Base-by-base conservation (phyloP, 148 eudicot species). In the Gaultheria prostrata region DNA sequence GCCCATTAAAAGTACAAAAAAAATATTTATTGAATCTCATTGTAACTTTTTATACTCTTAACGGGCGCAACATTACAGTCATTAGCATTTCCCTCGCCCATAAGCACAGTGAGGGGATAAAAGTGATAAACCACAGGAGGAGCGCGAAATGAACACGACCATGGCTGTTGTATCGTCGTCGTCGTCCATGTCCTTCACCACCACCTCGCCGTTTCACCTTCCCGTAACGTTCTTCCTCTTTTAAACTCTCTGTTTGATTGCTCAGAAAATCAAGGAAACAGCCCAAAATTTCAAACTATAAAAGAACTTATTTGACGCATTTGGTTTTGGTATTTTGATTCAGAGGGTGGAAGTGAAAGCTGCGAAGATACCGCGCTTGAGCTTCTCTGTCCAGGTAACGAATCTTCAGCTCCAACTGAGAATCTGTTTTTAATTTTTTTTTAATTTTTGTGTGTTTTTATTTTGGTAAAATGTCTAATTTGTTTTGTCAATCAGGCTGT, bases 311-410 rank as follows among this genome's bases (percentile, higher is more conserved):
- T 65, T 76, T 13, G 57, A 61, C 20, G 10, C 11, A 18, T 49
- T 77, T 32, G 33, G 3, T 65, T 65, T 67, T 32, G 33, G 4
- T 65, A 1, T 17, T 24, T 70, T 79, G 56, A 32, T 86, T 87
- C 85, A 89, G 94, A 90, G 87, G 81, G 50, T 81, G 28, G 88
- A 70, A 50, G 73, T 26, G 67, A 70, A 81, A 51, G 7, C 84
- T 51, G 45, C 57, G 51, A 80, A 69, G 65, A 86, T 61, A 50
- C 74, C 85, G 75, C 57, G 83, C 51, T 53, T 54, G 76, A 83
- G 83, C 82, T 86, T 79, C 83, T 84, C 81, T 10, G 54, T 82
- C 30, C 89, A 89, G 89, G 94, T 89, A 51, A 50, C 78, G 35
- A 77, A 82, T 82, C 26, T 82, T 26, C 49, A 45, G 11, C 46